Evolutionary conservation across 116 monocot genomes (phyloP), one percentile per base, ranked within the genome.

Genomic region (Papilionanthe hybrid): DNA sequence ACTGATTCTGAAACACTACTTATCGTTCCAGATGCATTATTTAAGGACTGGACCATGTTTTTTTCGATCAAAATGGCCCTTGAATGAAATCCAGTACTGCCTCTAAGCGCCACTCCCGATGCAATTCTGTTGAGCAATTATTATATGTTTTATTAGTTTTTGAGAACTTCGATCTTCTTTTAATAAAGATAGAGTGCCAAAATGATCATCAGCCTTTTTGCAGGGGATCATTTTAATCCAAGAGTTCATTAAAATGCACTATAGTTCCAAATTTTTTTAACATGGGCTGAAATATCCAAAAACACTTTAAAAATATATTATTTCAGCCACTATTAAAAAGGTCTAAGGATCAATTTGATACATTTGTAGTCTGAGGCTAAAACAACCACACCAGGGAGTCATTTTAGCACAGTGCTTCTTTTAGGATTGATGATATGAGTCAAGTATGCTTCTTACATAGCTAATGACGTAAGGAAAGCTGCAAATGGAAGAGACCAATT

Each of bases 11-110:
- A 91, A 5, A 93, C 83, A 10, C 84, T 94, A 71, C 88, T 77
- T 48, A 98, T 91, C 10, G 91, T 98, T 9, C 56, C 82, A 2
- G 89, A 91, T 15, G 94, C 94, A 32, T 88, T 84, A 9, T 86
- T 69, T 42, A 88, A 90, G 20, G 93, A 86, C 30, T 71, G 78
- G 25, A 81, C 55, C 4, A 94, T 80, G 60, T 88, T 93, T 30
- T 84, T 82, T 82, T 90, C 87, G 9, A 89, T 78, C 22, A 85
- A 47, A 37, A 80, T 56, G 0, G 91, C 94, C 78, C 86, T 89
- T 18, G 94, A 83, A 81, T 94, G 79, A 49, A 98, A 89, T 72
- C 74, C 79, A 9, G 81, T 75, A 72, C 87, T 87, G 37, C 94
- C 90, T 15, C 76, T 78, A 18, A 98, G 79, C 28, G 80, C 92